Evolutionary conservation across 768 basidiomycete genomes (phyloP).

Genomic region (Psilocybe cubensis): DNA sequence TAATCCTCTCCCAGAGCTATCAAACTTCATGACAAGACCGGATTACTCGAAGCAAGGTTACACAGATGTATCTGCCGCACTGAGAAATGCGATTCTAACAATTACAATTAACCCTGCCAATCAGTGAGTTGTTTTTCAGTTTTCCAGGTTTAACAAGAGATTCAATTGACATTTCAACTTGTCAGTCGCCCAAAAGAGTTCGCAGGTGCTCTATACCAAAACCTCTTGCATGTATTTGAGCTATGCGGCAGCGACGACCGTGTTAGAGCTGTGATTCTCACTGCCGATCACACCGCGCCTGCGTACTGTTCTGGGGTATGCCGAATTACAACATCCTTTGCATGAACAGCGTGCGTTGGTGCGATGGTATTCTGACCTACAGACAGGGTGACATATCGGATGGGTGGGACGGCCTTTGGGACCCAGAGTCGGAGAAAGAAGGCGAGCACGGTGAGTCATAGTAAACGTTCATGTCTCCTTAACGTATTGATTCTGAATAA

Average conservation of each 20-base stretch:
- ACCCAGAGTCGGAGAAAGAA: slow-evolving; percentile 44
- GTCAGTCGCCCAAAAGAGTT: slow-evolving; percentile 49
- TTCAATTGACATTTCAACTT: not conserved
- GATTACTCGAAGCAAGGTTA: slow-evolving; percentile 43
- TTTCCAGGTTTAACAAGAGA: not conserved
- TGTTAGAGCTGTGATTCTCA: slow-evolving; percentile 53
- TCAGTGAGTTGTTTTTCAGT: slow-evolving; percentile 35
- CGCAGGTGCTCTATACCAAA: slow-evolving; percentile 31
- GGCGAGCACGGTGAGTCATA: slow-evolving; percentile 51
- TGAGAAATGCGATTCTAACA: slow-evolving; percentile 47
- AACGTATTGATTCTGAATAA: not conserved
- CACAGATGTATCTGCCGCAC: slow-evolving; percentile 42
- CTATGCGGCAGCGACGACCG: slow-evolving; percentile 55
- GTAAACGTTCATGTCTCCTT: not conserved
- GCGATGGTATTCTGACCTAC: not conserved
- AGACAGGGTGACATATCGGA: slow-evolving; percentile 50
- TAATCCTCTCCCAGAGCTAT: not conserved
- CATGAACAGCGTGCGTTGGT: not conserved
- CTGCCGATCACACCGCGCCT: slow-evolving; percentile 52
- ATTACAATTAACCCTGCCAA: slow-evolving; percentile 51
- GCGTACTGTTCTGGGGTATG: slow-evolving; percentile 61
- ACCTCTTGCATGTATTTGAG: slow-evolving; percentile 47
- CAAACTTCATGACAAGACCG: slow-evolving; percentile 29
- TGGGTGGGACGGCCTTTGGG: slow-evolving; percentile 49
- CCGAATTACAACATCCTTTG: not conserved